Base-by-base conservation (phyloP, 495 filamentous ascomycete species). In the Daldinia concentrica region DNA sequence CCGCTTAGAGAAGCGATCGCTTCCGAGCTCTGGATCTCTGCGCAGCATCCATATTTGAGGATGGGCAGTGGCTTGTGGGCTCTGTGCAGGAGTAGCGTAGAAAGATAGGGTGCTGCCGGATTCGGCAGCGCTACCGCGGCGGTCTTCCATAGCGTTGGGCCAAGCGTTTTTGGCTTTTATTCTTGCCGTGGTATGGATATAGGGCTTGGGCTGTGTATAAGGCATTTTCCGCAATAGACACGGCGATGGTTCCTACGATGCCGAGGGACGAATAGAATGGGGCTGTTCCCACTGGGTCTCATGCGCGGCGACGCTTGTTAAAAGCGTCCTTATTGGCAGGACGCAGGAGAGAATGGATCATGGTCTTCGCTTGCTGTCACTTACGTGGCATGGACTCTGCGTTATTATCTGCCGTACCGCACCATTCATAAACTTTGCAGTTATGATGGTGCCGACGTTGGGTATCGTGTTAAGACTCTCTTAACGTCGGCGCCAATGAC, bases 311-410 rank as follows among this genome's bases (percentile, higher is more conserved):
- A 36, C 12, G 39, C 15, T 30, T 39, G 29, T 60, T 64, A 41
- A 60, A 58, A 64, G 1, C 17, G 22, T 12, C 59, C 48, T 14
- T 34, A 72, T 72, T 72, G 69, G 64, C 41, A 72, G 69, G 11
- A 43, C 29, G 19, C 4, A 1, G 37, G 48, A 51, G n/a, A 32
- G 27, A 51, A 17, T 64, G 69, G 64, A 60, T 68, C 69, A 68
- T 36, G 24, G 45, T 50, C 24, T 11, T 57, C 56, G 51, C 64
- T 61, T 72, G 59, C 62, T 63, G 55, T 68, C 48, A 68, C 59
- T 61, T 64, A 72, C 69, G 69, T 72, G 64, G 69, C 69, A 68
- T 50, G 6, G 27, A 48, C 59, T 50, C 59, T 48, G 22, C n/a
- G 43, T 19, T 48, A 9, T 48, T 34, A n/a, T 34, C 36, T 50